These are phyloP conservation scores for Trametes hirsuta DNA, from an alignment of 1,284 basidiomycete species.

Conservation along the genomic window DNA sequence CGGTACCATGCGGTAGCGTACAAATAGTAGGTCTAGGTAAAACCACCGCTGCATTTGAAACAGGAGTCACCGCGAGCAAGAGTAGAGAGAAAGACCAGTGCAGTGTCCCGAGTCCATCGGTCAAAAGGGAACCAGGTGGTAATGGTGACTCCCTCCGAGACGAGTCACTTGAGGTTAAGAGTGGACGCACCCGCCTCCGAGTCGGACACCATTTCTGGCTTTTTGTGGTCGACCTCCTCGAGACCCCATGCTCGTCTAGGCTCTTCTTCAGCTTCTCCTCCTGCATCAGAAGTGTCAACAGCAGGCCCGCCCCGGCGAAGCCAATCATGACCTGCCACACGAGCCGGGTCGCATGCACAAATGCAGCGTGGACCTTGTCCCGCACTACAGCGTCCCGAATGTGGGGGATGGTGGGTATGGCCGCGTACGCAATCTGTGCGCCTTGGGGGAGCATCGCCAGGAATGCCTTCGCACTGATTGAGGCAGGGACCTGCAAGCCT, in stretches of 20 bases:
- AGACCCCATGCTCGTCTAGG: conserved; percentile 36
- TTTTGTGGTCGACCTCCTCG: not conserved
- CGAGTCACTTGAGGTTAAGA: too few relatives aligned
- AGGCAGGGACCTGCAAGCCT: conserved; percentile 22
- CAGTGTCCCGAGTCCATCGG: too few relatives aligned
- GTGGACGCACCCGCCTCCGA: too few relatives aligned
- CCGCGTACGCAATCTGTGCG: conserved; percentile 26
- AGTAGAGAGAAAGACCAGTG: too few relatives aligned
- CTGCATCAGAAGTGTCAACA: conserved; percentile 33
- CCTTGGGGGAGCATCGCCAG: conserved; percentile 11
- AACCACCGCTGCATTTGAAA: too few relatives aligned
- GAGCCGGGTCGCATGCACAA: conserved; percentile 20
- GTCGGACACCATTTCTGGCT: too few relatives aligned
- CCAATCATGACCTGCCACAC: conserved; percentile 31
- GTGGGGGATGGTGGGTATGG: conserved; percentile 22
- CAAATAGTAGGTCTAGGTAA: too few relatives aligned
- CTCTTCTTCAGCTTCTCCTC: conserved; percentile 35
- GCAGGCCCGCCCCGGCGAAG: conserved; percentile 26
- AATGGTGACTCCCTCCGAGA: too few relatives aligned
- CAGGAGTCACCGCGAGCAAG: too few relatives aligned
- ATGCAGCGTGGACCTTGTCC: conserved; percentile 23
- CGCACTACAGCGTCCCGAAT: conserved; percentile 13
- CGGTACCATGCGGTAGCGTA: too few relatives aligned
- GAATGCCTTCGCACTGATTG: conserved; percentile 2
- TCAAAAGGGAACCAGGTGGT: not conserved